A percentile compares a stretch with the other conserved stretches of the same genome.
phyloP scores from a whole-genome alignment of 441 rosid genomes.

The Capsella rubella region DNA sequence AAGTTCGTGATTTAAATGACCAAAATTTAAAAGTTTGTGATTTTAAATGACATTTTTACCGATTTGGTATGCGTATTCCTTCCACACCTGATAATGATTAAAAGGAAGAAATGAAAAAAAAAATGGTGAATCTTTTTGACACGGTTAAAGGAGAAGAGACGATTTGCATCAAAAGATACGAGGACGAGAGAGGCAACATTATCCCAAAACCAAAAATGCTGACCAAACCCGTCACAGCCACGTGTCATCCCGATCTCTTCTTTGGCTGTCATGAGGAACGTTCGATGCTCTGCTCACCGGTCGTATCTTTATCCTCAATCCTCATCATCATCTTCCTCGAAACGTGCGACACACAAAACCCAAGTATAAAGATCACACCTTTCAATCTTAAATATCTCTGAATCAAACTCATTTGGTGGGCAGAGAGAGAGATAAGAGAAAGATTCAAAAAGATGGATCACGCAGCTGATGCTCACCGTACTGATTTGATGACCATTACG shows the following conservation, averaged over 20 bases:
- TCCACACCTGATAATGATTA: no score
- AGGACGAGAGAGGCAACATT: conserved; percentile 51
- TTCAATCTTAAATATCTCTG: background rate
- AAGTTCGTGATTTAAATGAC: no score
- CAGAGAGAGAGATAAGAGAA: background rate
- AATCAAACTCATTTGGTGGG: background rate
- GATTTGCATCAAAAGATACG: conserved; percentile 13
- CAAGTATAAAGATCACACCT: conserved; percentile 3
- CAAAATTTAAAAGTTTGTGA: no score
- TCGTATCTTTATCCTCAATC: conserved; percentile 20
- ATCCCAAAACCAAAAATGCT: conserved; percentile 47
- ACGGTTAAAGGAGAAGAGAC: background rate
- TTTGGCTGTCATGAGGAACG: background rate
- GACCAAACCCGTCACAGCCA: conserved; percentile 50
- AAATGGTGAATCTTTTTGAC: background rate
- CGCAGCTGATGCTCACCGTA: conserved; percentile 81
- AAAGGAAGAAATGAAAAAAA: no score
- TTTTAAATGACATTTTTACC: no score
- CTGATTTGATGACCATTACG: conserved; percentile 98
- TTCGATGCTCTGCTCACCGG: background rate
- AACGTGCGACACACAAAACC: conserved; percentile 34
- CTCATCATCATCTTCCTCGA: conserved; percentile 43
- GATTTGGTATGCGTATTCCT: no score
- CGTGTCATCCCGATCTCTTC: conserved; percentile 60
- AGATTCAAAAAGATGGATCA: conserved; percentile 70